Conservation (phyloP, 2,329 filamentous ascomycete species). For the Alternaria viburni region DNA sequence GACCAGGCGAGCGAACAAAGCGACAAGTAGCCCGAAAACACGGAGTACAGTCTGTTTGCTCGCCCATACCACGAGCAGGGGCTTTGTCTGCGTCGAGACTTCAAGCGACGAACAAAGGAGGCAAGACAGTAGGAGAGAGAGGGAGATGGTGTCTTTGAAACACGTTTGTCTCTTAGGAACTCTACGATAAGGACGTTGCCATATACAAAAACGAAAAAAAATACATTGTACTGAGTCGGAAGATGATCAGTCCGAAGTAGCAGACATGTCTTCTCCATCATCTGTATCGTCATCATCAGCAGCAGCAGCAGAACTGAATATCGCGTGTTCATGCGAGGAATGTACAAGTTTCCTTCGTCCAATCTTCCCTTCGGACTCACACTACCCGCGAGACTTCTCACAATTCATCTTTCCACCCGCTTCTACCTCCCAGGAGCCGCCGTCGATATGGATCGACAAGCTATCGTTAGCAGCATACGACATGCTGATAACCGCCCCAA, state of each 20-base stretch:
- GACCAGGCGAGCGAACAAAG: neutral
- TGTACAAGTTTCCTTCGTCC: constrained; percentile 20
- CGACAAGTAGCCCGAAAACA: neutral
- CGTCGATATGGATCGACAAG: neutral
- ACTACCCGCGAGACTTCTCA: neutral
- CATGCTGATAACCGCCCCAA: neutral
- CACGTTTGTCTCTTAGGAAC: neutral
- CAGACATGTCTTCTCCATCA: constrained; percentile 1
- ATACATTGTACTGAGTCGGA: neutral
- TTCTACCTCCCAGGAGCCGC: neutral
- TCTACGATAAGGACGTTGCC: neutral
- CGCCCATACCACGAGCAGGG: neutral
- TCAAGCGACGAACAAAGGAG: neutral
- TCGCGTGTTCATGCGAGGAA: constrained; percentile 20
- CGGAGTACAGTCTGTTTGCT: neutral
- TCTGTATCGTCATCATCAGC: neutral
- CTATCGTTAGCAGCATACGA: constrained; percentile 2
- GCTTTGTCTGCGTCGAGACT: neutral
- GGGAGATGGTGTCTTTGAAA: neutral
- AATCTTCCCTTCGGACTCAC: neutral
- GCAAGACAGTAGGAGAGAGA: neutral
- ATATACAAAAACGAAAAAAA: neutral
- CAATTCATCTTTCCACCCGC: neutral
- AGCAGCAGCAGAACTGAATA: constrained; percentile 4
- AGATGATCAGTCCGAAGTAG: neutral